Evolutionary conservation across 306 rosid species (phyloP), one percentile per base, ranked within the genome.

Genomic region (Ormosia semicastrata): DNA sequence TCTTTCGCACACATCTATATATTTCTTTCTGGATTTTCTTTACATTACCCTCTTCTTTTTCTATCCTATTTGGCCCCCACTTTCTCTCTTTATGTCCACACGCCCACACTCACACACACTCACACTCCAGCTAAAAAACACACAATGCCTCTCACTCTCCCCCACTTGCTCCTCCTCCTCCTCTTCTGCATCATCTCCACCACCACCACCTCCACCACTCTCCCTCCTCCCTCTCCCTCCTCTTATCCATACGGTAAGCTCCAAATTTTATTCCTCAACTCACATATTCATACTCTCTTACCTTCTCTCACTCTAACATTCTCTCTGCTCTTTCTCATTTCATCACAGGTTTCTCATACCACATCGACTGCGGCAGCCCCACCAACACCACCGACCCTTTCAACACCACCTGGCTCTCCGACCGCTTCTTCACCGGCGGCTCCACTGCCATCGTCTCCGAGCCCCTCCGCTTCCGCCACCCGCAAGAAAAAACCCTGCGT

Each of bases 351-450:
- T 37, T 89, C 12, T 71, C 95, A 1, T 90, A 89, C 84, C 89
- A 88, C 90, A 93, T 95, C 39, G 96, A 95, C 81, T 93, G 96
- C 30, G 98, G 99, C 6, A 85, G 92, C 52, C 74, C 87, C 39
- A 85, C 85, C 9, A 86, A 93, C 85, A 62, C 83, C 64, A 85
- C 91, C 71, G 98, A 95, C 79, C 85, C 84, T 0, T 93, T 92
- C 89, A 87, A 83, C 86, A 87, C 88, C 0, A 73, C 89, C 0
- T 95, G 97, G 97, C 88, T 92, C 1, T 82, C 98, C 39, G 99
- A 95, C 94, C 91, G 96, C 1, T 90, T 80, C 88, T 95, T 75
- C 94, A 89, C 90, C 78, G 95, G 97, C 66, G 99, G 99, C 3
- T 17, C 84, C 62, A 5, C 86, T 77, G 73, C 80, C 4, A 57